Base-by-base conservation (phyloP, 2,329 filamentous ascomycete species). In the Daldinia sp. region DNA sequence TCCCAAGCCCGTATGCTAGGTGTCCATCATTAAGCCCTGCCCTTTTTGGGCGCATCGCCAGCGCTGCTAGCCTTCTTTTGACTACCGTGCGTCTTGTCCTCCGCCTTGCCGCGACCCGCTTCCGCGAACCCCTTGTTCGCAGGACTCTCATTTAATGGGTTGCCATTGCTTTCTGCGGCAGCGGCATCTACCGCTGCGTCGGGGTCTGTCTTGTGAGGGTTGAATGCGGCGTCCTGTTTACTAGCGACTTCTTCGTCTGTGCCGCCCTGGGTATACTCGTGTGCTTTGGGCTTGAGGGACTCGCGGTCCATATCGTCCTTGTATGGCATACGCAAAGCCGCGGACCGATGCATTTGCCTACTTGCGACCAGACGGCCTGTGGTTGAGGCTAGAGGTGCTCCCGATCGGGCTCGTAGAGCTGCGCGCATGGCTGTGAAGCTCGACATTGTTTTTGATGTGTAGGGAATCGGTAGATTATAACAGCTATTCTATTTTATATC, bases 221-320 rank as follows among this genome's bases (percentile, higher is more conserved):
- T 83, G 76, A 91, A 96, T 0, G 93, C 89, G 0, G 88, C 83
- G 39, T 88, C 81, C 3, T 80, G 74, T 27, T 82, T 79, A 0
- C 83, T 81, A 0, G 88, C 83, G 10, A 79, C 78, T 41, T 85
- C 82, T 45, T 88, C 81, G 69, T 90, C 91, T 0, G 85, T 86
- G 3, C 87, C 90, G 50, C 86, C 87, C 73, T 89, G 87, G 59
- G 86, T 86, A 77, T 89, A 86, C 74, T 96, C 91, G 55, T 83
- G 86, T 2, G 84, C 77, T 30, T 85, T 81, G 0, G 90, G 87
- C 61, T 90, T 85, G 30, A 96, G 82, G 2, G 82, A 82, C 66
- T 89, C 83, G 52, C 87, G 84, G 72, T 89, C 83, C 67, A 84
- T 81, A 51, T 79, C 76, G 70, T 84, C 79, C 66, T 86, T 86